Conservation (phyloP, 139 green algal genomes). For the Deuterostichococcus epilithicus region DNA sequence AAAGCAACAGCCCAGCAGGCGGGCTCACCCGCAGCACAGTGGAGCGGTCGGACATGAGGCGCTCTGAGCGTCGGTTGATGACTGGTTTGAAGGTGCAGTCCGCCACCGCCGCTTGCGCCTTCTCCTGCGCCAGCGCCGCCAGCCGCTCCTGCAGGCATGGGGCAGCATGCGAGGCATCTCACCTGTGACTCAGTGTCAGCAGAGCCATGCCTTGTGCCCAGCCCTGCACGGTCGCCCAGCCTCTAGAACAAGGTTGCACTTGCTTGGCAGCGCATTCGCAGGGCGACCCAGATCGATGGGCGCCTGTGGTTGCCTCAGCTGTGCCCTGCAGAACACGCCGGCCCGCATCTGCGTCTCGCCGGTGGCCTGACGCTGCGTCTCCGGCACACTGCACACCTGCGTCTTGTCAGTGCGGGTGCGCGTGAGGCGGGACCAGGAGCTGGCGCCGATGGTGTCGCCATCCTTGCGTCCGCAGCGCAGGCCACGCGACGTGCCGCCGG, state of each 20-base stretch:
- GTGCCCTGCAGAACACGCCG: no score
- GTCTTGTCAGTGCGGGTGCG: slow-evolving; percentile 1
- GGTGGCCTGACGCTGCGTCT: no score
- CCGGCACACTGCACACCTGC: neutral
- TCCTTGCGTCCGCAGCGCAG: neutral
- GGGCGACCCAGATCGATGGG: no score
- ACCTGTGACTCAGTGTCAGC: no score
- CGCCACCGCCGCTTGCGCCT: slow-evolving; percentile 35
- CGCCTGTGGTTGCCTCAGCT: no score
- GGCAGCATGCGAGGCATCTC: no score
- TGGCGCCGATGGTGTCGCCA: no score
- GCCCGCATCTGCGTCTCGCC: no score
- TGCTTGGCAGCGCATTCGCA: no score
- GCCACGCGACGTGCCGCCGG: slow-evolving; percentile 5
- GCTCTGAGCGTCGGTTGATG: slow-evolving; percentile 52
- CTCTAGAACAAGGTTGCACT: no score
- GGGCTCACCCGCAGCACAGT: slow-evolving; percentile 42
- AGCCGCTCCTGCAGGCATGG: slow-evolving; percentile 22
- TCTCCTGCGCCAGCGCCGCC: slow-evolving; percentile 36
- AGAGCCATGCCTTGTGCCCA: no score
- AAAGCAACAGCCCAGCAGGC: neutral
- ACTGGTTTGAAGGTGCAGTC: slow-evolving; percentile 71
- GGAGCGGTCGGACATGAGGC: slow-evolving; percentile 59
- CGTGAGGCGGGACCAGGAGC: neutral
- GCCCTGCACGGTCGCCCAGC: no score